phyloP scores from a whole-genome alignment of 192 early-diverging fungal genomes.

The Allomyces arbusculus region DNA sequence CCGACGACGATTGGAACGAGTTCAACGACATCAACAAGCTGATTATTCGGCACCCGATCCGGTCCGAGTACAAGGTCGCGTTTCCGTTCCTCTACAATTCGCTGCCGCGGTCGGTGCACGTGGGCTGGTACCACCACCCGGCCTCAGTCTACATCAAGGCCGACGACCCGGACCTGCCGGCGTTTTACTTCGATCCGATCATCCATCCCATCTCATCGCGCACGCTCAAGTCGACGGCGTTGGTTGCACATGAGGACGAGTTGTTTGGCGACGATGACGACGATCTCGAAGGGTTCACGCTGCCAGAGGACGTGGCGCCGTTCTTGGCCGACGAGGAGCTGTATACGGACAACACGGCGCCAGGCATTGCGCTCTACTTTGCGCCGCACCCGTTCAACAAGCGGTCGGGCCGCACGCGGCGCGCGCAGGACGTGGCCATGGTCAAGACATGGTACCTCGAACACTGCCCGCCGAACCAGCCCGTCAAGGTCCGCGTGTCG shows the following conservation, averaged over 20 bases:
- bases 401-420: constrained; percentile 67
- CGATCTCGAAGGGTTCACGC: constrained; percentile 33
- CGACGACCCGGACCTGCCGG: constrained; percentile 87
- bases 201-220: constrained; percentile 94
- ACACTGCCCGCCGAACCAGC: constrained; percentile 75
- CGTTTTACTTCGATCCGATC: constrained; percentile 92
- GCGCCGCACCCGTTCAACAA: constrained; percentile 94
- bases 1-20: constrained; percentile 99
- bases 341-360: constrained; percentile 80
- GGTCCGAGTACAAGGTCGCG: constrained; percentile 97
- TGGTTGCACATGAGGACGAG: constrained; percentile 41
- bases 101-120: constrained; percentile 73
- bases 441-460: constrained; percentile 98
- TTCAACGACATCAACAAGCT: constrained; percentile 99
- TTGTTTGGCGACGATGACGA: constrained; percentile 50
- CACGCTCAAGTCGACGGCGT: constrained; percentile 26
- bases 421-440: constrained; percentile 82
- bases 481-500: constrained; percentile 94
- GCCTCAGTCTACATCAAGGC: constrained; percentile 69
- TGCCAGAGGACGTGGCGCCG: constrained; percentile 55
- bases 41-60: constrained; percentile 93
- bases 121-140: constrained; percentile 85
- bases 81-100: constrained; percentile 98
- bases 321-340: constrained; percentile 58
- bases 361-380: constrained; percentile 88